Percentiles rank a stretch among this genome's conserved stretches.
These are phyloP conservation scores for Otatea glauca DNA, from an alignment of 176 grass and related monocot species.

Conservation along the genomic window DNA sequence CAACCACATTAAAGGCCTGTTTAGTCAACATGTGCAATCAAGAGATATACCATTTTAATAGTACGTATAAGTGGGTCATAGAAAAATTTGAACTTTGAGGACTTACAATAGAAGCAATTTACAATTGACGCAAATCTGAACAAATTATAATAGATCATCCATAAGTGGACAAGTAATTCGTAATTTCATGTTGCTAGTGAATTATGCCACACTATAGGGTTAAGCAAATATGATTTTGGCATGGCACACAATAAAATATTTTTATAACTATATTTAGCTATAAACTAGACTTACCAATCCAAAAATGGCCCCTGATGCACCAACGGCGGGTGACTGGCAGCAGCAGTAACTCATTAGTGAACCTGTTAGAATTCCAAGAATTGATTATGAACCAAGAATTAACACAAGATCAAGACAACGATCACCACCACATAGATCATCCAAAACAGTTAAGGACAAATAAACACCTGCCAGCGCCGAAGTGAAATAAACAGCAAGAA, in stretches of 20 bases:
- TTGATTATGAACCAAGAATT: constrained; percentile 36
- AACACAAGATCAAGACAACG: constrained; percentile 4
- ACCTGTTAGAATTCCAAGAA: constrained; percentile 60
- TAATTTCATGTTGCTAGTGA: not conserved
- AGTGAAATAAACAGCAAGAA: constrained; percentile 82
- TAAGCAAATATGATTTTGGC: constrained; percentile 1
- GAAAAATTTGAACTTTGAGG: not conserved
- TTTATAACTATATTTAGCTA: not conserved
- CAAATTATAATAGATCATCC: not conserved
- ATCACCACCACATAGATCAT: not conserved
- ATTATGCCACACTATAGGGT: not conserved
- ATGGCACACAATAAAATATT: not conserved
- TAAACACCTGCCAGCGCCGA: constrained; percentile 76
- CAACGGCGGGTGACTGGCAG: constrained; percentile 65
- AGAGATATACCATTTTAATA: not conserved
- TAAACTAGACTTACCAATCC: constrained; percentile 67
- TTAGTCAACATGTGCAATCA: constrained; percentile 10
- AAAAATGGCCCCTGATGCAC: constrained; percentile 92
- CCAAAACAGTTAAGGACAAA: constrained; percentile 26
- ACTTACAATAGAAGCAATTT: not conserved
- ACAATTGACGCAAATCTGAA: not conserved
- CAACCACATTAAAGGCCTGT: constrained; percentile 5
- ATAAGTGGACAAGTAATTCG: not conserved
- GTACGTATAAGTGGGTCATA: not conserved
- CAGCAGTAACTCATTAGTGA: constrained; percentile 82